Conservation (phyloP, 441 rosid species). For the Gossypium schwendimanii region DNA sequence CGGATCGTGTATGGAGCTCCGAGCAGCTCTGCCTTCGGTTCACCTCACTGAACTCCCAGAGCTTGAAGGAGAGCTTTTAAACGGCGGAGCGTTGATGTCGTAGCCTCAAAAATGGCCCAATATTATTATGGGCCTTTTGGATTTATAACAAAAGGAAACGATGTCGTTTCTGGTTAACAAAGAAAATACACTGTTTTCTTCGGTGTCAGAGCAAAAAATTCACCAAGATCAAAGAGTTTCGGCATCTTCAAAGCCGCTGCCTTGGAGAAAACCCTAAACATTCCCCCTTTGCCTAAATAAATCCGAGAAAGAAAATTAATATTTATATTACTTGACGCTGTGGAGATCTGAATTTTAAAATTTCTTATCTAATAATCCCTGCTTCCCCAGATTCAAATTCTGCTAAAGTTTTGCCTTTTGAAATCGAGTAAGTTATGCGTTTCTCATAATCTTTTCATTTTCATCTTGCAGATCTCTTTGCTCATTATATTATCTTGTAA, state of each 20-base stretch:
- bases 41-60: neutral
- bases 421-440: no score
- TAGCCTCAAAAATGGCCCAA: neutral
- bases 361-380: no score
- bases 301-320: neutral
- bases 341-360: neutral
- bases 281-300: neutral
- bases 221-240: neutral
- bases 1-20: neutral
- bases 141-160: neutral
- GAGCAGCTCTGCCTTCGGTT: neutral
- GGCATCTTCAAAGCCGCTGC: conserved; percentile 20
- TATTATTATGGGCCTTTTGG: neutral
- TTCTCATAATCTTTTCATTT: no score
- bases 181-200: neutral
- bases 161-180: neutral
- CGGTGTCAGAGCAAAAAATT: neutral
- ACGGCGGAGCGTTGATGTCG: neutral
- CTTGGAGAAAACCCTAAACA: conserved; percentile 14
- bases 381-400: conserved; percentile 3
- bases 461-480: no score
- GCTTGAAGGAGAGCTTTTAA: neutral
- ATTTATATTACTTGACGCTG: neutral
- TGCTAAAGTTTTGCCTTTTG: neutral
- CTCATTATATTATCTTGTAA: no score